phyloP scores from a whole-genome alignment of 2,329 filamentous ascomycete genomes.

The Fusarium cyanostomum region DNA sequence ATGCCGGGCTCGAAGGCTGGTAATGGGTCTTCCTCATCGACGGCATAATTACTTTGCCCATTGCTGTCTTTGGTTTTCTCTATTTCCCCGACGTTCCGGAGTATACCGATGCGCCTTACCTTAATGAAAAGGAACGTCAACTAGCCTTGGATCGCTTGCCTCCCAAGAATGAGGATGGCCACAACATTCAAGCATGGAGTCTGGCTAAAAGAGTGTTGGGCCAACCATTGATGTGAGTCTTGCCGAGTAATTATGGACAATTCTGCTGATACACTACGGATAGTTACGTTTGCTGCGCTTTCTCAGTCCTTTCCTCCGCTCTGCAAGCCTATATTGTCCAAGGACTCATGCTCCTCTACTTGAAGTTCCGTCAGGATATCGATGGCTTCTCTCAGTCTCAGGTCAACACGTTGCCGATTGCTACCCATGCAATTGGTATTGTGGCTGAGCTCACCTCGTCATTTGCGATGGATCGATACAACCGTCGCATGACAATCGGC shows the following conservation, averaged over 20 bases:
- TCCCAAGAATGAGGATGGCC: conserved; percentile 46
- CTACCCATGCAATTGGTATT: conserved; percentile 40
- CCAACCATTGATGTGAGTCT: conserved; percentile 42
- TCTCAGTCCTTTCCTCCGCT: conserved; percentile 41
- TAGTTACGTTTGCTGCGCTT: conserved; percentile 37
- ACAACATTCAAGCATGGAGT: conserved; percentile 46
- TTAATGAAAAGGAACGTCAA: conserved; percentile 47
- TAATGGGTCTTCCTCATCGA: conserved; percentile 52
- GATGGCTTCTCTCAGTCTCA: conserved; percentile 37
- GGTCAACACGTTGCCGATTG: conserved; percentile 41
- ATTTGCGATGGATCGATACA: conserved; percentile 33
- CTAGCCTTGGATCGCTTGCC: conserved; percentile 45
- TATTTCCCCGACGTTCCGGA: conserved; percentile 46
- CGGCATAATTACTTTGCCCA: conserved; percentile 30
- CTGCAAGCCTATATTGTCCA: conserved; percentile 40
- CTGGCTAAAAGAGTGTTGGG: conserved; percentile 43
- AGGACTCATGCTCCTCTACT: conserved; percentile 38
- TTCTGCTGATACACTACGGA: neutral
- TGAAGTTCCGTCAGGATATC: conserved; percentile 34
- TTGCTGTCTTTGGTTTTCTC: conserved; percentile 34
- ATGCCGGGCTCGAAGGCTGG: conserved; percentile 56
- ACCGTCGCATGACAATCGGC: conserved; percentile 10
- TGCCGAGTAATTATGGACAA: rapidly evolving
- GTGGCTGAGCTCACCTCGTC: conserved; percentile 34
- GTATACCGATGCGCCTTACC: conserved; percentile 48